These are phyloP conservation scores for Pyrus betulifolia DNA, from an alignment of 306 rosid species.

Conservation along the genomic window DNA sequence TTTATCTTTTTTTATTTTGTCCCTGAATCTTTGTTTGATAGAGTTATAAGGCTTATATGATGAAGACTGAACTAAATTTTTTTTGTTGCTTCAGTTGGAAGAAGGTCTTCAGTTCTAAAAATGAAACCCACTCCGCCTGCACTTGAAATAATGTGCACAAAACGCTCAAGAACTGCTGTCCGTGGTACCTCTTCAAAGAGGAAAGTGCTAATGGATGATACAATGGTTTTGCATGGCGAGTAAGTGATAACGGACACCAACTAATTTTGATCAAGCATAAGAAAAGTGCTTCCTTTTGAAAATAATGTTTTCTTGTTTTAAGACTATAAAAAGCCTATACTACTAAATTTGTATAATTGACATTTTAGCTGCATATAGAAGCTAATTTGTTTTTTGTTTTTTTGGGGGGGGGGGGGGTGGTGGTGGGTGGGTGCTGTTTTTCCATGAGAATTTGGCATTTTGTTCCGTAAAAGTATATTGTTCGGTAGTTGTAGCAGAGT, in stretches of 20 bases:
- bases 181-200: constrained; percentile 63
- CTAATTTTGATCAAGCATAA: background rate
- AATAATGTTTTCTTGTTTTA: background rate
- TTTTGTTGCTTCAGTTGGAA: constrained; percentile 65
- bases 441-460: background rate
- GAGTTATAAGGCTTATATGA: background rate
- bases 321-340: background rate
- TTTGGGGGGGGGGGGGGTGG: too few species aligned
- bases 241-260: constrained; percentile 35
- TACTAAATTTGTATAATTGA: background rate
- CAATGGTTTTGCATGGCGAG: constrained; percentile 99
- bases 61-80: constrained; percentile 24
- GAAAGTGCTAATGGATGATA: constrained; percentile 93
- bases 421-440: background rate
- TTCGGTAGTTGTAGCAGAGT: background rate
- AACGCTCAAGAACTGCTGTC: constrained; percentile 47
- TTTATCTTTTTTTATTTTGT: background rate
- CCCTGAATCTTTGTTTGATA: background rate
- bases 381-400: background rate
- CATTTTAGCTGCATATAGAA: background rate
- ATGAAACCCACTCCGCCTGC: constrained; percentile 72
- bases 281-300: background rate
- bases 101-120: constrained; percentile 76
- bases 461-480: background rate
- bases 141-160: constrained; percentile 44